These are phyloP conservation scores for Venturia effusa DNA, from an alignment of 2,329 filamentous ascomycete species.

Conservation along the genomic window DNA sequence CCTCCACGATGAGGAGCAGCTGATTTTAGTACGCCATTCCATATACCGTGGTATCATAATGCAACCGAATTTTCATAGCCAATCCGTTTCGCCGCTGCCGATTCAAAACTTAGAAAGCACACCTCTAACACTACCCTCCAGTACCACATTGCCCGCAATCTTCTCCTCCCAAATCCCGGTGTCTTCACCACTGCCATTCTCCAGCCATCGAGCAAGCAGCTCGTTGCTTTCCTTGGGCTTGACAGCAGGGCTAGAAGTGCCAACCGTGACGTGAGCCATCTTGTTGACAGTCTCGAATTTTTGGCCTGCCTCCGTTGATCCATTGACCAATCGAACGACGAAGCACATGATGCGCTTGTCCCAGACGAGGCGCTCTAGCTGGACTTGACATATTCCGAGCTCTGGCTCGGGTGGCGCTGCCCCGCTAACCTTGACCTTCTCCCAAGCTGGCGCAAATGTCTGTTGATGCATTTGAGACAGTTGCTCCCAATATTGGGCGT, in stretches of 20 bases:
- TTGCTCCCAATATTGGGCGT: constrained; percentile 63
- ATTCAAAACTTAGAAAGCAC: constrained; percentile 25
- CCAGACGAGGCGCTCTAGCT: constrained; percentile 62
- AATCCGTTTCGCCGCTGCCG: background rate
- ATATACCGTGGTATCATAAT: constrained; percentile 3
- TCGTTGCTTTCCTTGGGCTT: constrained; percentile 96
- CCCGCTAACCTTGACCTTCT: constrained; percentile 17
- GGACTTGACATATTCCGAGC: constrained; percentile 54
- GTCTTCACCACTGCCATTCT: constrained; percentile 40
- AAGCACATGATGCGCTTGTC: constrained; percentile 85
- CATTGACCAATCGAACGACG: constrained; percentile 50
- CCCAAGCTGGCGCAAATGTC: constrained; percentile 28
- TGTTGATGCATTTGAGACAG: constrained; percentile 51
- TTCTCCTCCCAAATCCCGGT: constrained; percentile 44
- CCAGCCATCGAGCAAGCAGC: constrained; percentile 64
- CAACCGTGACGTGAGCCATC: constrained; percentile 80
- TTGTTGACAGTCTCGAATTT: constrained; percentile 57
- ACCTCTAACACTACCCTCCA: constrained; percentile 44
- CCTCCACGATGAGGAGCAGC: background rate
- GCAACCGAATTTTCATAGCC: background rate
- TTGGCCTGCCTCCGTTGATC: constrained; percentile 11
- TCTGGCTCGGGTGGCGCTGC: constrained; percentile 33
- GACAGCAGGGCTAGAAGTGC: constrained; percentile 60
- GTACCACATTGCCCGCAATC: constrained; percentile 42
- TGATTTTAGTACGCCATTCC: background rate